Percentiles rank a stretch among this genome's conserved stretches.
phyloP scores from a whole-genome alignment of 1,139 yeast genomes.

The Taphrina flavorubra region DNA sequence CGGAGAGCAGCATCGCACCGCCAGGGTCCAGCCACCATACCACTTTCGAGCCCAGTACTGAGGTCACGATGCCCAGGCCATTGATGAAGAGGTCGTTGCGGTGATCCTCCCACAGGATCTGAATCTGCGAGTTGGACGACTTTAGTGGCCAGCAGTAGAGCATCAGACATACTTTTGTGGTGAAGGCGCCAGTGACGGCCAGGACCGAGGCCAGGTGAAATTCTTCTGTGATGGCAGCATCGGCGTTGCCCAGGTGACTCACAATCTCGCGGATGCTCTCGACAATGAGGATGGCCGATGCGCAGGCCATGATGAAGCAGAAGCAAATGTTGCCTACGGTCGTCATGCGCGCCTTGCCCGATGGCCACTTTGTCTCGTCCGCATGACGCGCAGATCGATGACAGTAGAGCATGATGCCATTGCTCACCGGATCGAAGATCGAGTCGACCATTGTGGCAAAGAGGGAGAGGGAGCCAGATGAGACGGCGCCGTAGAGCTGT shows the following conservation, averaged over 20 bases:
- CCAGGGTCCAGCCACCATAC: slow-evolving; percentile 46
- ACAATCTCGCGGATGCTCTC: slow-evolving; percentile 44
- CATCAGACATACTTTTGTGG: slow-evolving; percentile 44
- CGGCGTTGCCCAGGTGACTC: slow-evolving; percentile 27
- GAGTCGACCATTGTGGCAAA: slow-evolving; percentile 46
- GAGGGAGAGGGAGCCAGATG: slow-evolving; percentile 46
- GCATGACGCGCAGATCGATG: slow-evolving; percentile 43
- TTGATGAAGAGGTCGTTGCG: slow-evolving; percentile 46
- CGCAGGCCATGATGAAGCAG: slow-evolving; percentile 46
- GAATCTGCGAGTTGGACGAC: slow-evolving; percentile 42
- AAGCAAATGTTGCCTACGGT: slow-evolving; percentile 45
- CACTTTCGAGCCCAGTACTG: slow-evolving; percentile 44
- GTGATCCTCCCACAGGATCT: slow-evolving; percentile 46
- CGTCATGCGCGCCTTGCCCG: slow-evolving; percentile 45
- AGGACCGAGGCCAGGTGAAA: slow-evolving; percentile 43
- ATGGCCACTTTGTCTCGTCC: slow-evolving; percentile 43
- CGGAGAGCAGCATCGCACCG: slow-evolving; percentile 45
- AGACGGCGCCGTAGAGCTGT: slow-evolving; percentile 45
- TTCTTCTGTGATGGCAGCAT: slow-evolving; percentile 7
- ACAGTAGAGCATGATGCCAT: slow-evolving; percentile 43
- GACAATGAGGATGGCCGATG: slow-evolving; percentile 44
- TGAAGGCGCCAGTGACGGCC: slow-evolving; percentile 45
- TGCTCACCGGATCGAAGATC: slow-evolving; percentile 45
- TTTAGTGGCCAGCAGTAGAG: slow-evolving; percentile 45
- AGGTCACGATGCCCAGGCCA: slow-evolving; percentile 46